Conservation (phyloP, 2,329 filamentous ascomycete genomes). For the Corinectria fuckeliana region DNA sequence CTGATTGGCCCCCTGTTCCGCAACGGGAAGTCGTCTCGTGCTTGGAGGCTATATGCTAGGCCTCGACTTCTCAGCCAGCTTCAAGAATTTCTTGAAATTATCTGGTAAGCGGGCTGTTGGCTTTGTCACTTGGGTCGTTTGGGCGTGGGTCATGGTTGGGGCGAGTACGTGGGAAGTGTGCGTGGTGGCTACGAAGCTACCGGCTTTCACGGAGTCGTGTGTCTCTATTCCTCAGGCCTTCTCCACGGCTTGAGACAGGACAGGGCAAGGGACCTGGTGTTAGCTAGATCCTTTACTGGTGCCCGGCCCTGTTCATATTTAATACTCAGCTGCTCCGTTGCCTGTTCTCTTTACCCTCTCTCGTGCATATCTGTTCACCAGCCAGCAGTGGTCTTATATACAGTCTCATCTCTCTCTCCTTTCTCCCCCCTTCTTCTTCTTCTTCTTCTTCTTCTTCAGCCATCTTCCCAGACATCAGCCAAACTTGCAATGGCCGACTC, state of each 20-base stretch:
- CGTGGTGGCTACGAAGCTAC: background rate
- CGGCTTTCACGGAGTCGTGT: background rate
- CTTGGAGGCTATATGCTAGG: conserved; percentile 18
- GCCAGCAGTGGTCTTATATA: background rate
- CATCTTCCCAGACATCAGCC: too few relatives aligned
- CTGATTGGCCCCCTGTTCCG: conserved; percentile 25
- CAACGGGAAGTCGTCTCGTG: conserved; percentile 22
- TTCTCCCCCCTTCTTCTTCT: background rate
- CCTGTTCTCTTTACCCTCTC: background rate
- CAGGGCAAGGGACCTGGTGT: background rate
- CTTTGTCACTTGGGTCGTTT: background rate
- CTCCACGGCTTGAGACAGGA: too few relatives aligned
- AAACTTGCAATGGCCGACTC: conserved; percentile 26
- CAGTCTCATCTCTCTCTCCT: background rate
- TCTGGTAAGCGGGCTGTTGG: background rate
- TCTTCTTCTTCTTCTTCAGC: too few relatives aligned
- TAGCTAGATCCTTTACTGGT: background rate
- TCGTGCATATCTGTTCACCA: background rate
- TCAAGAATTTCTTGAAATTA: background rate
- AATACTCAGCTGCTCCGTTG: background rate
- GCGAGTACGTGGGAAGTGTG: background rate
- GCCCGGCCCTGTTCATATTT: conserved; percentile 5
- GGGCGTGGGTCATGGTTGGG: background rate
- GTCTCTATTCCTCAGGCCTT: background rate
- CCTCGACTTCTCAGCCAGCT: background rate